Base-by-base conservation (phyloP, 1,139 yeast species). In the Diutina rugosa region DNA sequence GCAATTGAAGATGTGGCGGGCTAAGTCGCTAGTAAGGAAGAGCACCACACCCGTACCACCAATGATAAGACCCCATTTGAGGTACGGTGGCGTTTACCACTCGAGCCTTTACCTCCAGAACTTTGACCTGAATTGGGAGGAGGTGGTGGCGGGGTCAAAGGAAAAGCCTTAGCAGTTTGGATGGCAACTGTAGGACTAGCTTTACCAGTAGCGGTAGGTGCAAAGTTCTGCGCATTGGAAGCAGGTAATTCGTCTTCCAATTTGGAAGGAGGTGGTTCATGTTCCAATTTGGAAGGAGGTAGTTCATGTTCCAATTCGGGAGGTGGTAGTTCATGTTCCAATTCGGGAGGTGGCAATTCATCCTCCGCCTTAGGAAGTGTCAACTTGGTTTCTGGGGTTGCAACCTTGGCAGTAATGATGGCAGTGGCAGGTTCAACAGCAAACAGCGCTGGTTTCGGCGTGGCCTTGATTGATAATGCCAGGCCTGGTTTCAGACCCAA, bases 1-100 rank as follows among this genome's bases (percentile, higher is more conserved):
- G 0, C 85, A 78, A 41, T 76, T 70, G 1, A 69, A 57, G 1
- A 66, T 53, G 59, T 74, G 78, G 56, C 66, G 67, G 55, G 69
- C 63, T 1, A 62, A 62, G 54, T 75, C 77, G 58, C 71, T 72
- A 46, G 78, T 70, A 56, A 62, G 59, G 60, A 70, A 75, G 14
- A 74, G 63, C 0, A 68, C 60, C 0, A 69, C 64, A 0, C 71
- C 70, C 1, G 64, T 56, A 6, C 57, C 65, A 14, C 70, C 76
- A 16, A 73, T 45, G 3, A 66, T 75, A 4, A 66, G 55, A 8
- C 74, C 74, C 18, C 67, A 55, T 56, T 69, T 71, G 60, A 72
- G 69, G 47, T 61, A 60, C 10, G 29, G 32, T 35, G 56, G 26
- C 29, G n/a, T 26, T 44, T 56, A 14, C 49, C 30, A 30, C 44